A percentile compares a stretch with the other conserved stretches of the same genome.
Conservation (phyloP, 257 asterid genomes). For the Solanum lycopersicoides region DNA sequence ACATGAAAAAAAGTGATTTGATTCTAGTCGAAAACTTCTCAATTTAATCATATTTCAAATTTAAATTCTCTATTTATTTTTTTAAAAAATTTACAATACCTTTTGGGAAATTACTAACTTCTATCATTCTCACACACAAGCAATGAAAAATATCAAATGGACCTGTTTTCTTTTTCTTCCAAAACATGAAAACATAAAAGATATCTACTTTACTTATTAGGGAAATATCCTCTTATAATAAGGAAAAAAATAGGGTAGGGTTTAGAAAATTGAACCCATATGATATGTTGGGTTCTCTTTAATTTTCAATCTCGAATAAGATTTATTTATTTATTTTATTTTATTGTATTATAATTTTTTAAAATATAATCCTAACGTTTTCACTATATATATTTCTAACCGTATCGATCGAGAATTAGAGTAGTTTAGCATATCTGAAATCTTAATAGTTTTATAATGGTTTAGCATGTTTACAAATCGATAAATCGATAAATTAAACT, state of each 20-base stretch:
- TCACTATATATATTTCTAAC: too few species aligned
- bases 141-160: neutral
- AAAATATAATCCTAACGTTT: too few species aligned
- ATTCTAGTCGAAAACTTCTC: too few species aligned
- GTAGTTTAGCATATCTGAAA: neutral
- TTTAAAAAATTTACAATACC: too few species aligned
- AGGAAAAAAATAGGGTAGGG: neutral
- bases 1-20: too few species aligned
- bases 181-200: too few species aligned
- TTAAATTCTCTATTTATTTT: too few species aligned
- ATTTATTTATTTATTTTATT: neutral
- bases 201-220: neutral
- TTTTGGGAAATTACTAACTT: too few species aligned
- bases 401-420: neutral
- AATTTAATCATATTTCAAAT: too few species aligned
- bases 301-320: neutral
- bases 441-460: too few species aligned
- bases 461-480: neutral
- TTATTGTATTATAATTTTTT: too few species aligned
- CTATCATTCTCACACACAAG: neutral
- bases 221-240: neutral
- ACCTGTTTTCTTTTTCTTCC: neutral
- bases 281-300: neutral
- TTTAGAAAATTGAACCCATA: neutral
- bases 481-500: too few species aligned